Evolutionary conservation across 139 green algal genomes (phyloP).

Genomic region (Haematococcus lacustris): DNA sequence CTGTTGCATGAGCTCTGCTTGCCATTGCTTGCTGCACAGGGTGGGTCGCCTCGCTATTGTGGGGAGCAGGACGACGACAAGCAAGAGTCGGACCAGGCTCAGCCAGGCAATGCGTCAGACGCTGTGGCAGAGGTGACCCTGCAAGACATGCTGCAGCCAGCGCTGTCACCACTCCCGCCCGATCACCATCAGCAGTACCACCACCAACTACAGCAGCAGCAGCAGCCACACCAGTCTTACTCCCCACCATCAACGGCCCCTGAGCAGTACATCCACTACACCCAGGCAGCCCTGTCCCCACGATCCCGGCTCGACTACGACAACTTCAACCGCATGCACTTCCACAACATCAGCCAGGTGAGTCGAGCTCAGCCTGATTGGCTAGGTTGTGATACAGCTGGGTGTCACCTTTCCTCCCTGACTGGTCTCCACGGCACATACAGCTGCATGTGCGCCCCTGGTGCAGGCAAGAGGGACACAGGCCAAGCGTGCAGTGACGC

Average conservation of each 20-base stretch:
- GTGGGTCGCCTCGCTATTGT: too few relatives aligned
- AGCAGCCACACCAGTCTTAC: too few relatives aligned
- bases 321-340: slow-evolving; percentile 26
- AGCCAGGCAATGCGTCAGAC: not conserved
- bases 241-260: too few relatives aligned
- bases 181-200: too few relatives aligned
- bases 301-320: slow-evolving; percentile 28
- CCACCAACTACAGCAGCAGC: too few relatives aligned
- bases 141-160: slow-evolving; percentile 4
- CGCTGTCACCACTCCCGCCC: not conserved
- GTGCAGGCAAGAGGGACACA: slow-evolving; percentile 8
- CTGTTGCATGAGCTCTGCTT: too few relatives aligned
- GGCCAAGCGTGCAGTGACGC: slow-evolving; percentile 30
- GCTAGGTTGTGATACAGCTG: too few relatives aligned
- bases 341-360: slow-evolving; percentile 2
- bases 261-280: slow-evolving; percentile 27
- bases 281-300: slow-evolving; percentile 29
- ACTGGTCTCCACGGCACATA: too few relatives aligned
- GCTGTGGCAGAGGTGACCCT: not conserved
- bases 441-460: not conserved
- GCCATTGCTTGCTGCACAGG: too few relatives aligned
- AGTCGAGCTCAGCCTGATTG: too few relatives aligned
- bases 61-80: not conserved
- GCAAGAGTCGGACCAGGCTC: not conserved
- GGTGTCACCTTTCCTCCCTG: too few relatives aligned